These are phyloP conservation scores for Phytophthora hybrid DNA, from an alignment of 352 stramenopile genomes.

Conservation along the genomic window DNA sequence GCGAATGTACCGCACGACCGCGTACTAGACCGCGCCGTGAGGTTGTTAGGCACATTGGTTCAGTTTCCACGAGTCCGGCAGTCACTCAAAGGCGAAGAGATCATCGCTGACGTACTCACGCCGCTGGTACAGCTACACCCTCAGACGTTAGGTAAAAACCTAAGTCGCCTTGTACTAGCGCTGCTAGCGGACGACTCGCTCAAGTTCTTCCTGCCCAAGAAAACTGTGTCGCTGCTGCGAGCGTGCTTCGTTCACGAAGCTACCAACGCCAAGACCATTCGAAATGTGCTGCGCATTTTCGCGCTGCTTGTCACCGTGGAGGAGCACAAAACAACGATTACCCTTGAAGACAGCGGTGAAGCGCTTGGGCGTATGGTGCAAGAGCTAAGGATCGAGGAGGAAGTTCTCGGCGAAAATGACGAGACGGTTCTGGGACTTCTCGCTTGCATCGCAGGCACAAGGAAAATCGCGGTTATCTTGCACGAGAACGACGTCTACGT, in stretches of 20 bases:
- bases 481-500: conserved; percentile 66
- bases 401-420: conserved; percentile 48
- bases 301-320: conserved; percentile 63
- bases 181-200: conserved; percentile 80
- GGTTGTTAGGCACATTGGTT: conserved; percentile 71
- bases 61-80: conserved; percentile 64
- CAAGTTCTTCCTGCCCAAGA: conserved; percentile 86
- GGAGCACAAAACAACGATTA: conserved; percentile 80
- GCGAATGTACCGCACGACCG: conserved; percentile 53
- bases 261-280: conserved; percentile 59
- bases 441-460: conserved; percentile 44
- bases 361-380: conserved; percentile 56
- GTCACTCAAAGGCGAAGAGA: conserved; percentile 70
- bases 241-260: conserved; percentile 57
- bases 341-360: conserved; percentile 75
- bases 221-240: conserved; percentile 70
- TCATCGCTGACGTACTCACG: conserved; percentile 76
- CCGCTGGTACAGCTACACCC: conserved; percentile 68
- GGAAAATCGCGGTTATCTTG: conserved; percentile 59
- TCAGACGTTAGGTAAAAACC: conserved; percentile 67
- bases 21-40: conserved; percentile 65
- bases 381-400: conserved; percentile 48
- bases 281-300: conserved; percentile 75
- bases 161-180: conserved; percentile 59
- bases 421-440: conserved; percentile 54